A percentile compares a stretch with the other conserved stretches of the same genome.
Conservation (phyloP, 805 yeast species). For the Candida awuae region DNA sequence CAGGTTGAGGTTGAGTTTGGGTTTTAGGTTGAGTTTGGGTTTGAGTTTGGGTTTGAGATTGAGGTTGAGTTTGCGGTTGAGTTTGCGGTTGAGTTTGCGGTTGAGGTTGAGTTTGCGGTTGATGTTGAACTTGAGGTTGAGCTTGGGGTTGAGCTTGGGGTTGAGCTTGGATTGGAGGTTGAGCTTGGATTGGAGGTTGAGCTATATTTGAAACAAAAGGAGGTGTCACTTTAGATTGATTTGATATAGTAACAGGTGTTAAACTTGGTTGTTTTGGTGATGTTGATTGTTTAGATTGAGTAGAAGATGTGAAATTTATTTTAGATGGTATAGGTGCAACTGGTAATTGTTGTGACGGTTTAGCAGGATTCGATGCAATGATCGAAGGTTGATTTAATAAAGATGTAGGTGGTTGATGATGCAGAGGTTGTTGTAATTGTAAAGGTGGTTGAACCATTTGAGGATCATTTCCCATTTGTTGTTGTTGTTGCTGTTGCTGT, state of each 20-base stretch:
- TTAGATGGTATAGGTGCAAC: background rate
- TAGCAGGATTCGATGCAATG: slow-evolving; percentile 6
- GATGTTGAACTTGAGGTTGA: background rate
- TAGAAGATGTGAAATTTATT: too few relatives aligned
- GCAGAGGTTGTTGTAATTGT: slow-evolving; percentile 11
- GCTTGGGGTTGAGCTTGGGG: background rate
- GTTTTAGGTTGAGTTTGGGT: background rate
- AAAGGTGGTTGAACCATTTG: slow-evolving; percentile 26
- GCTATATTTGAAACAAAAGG: too few relatives aligned
- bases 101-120: background rate
- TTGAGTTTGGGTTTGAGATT: background rate
- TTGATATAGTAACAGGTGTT: too few relatives aligned
- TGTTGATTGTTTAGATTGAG: background rate
- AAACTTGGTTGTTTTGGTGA: too few relatives aligned
- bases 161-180: background rate
- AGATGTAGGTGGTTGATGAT: slow-evolving; percentile 4
- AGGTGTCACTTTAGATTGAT: too few relatives aligned
- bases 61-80: background rate
- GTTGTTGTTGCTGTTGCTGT: slow-evolving; percentile 28
- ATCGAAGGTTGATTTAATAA: slow-evolving; percentile 1
- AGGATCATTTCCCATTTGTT: slow-evolving; percentile 25
- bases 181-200: background rate
- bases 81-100: background rate
- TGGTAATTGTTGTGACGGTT: slow-evolving; percentile 5
- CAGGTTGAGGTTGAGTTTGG: background rate